Evolutionary conservation across 2,329 filamentous ascomycete genomes (phyloP).

Genomic region (Fonsecaea multimorphosa): DNA sequence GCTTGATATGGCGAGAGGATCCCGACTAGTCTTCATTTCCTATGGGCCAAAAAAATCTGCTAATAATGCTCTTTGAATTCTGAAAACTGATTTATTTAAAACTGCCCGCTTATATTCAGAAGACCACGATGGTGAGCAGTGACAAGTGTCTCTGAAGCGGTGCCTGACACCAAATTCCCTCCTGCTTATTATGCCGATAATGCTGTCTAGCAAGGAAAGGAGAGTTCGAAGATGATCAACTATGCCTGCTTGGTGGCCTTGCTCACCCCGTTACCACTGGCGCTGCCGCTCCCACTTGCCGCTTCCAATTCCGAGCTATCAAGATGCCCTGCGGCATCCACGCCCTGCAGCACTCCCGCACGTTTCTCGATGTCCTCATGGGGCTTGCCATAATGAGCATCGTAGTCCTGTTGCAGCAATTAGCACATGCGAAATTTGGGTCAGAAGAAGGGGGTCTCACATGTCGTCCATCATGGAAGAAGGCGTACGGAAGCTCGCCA

Average conservation of each 20-base stretch:
- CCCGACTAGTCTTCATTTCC: not conserved
- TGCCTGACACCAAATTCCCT: not conserved
- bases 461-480: constrained; percentile 40
- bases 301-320: constrained; percentile 23
- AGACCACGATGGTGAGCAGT: constrained; percentile 6
- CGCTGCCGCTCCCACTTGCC: constrained; percentile 18
- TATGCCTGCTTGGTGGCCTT: constrained; percentile 32
- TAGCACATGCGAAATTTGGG: not conserved
- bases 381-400: constrained; percentile 24
- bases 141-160: not conserved
- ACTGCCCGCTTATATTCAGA: not conserved
- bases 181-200: constrained; percentile 4
- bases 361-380: constrained; percentile 16
- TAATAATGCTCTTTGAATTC: not conserved
- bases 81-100: not conserved
- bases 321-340: constrained; percentile 22
- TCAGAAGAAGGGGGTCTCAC: not conserved
- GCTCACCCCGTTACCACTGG: not conserved
- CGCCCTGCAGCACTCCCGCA: constrained; percentile 27
- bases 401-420: constrained; percentile 16
- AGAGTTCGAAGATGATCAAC: not conserved
- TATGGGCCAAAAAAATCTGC: not conserved
- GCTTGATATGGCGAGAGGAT: not conserved
- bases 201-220: not conserved
- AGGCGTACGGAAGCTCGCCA: constrained; percentile 54